Conservation (phyloP, 2,329 filamentous ascomycete species). For the Ceratocystis ficicola region DNA sequence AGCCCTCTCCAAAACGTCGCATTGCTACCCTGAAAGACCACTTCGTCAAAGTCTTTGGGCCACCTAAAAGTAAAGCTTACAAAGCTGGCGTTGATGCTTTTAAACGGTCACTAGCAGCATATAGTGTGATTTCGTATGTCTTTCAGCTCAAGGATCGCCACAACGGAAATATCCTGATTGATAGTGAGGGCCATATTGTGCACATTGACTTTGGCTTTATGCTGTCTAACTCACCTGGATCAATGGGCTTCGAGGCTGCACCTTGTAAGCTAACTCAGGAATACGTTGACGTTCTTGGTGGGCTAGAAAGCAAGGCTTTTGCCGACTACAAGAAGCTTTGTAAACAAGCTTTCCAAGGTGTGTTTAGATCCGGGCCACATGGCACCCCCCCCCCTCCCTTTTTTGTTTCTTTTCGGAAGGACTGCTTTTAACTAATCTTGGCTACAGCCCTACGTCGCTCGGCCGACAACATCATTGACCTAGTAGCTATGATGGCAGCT, state of each 20-base stretch:
- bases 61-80: slow-evolving; percentile 55
- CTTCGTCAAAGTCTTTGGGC: slow-evolving; percentile 67
- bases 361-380: slow-evolving; percentile 25
- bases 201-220: slow-evolving; percentile 88
- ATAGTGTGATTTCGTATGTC: slow-evolving; percentile 74
- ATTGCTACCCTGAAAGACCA: slow-evolving; percentile 74
- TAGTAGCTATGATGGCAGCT: slow-evolving; percentile 73
- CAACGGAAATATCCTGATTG: slow-evolving; percentile 76
- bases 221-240: slow-evolving; percentile 74
- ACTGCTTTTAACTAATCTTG: slow-evolving; percentile 22
- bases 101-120: slow-evolving; percentile 68
- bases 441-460: slow-evolving; percentile 56
- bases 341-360: slow-evolving; percentile 73
- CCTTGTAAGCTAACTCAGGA: slow-evolving; percentile 80
- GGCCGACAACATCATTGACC: slow-evolving; percentile 67
- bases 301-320: slow-evolving; percentile 55
- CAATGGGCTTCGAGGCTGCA: slow-evolving; percentile 73
- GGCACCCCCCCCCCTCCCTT: background rate
- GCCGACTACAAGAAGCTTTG: slow-evolving; percentile 66
- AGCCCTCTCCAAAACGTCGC: slow-evolving; percentile 40
- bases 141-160: slow-evolving; percentile 77
- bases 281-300: slow-evolving; percentile 73
- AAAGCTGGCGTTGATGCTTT: slow-evolving; percentile 64
- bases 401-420: background rate
- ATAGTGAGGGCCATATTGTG: slow-evolving; percentile 74